Conservation (phyloP, 2,329 filamentous ascomycete genomes). For the Aspergillus pseudonomiae region DNA sequence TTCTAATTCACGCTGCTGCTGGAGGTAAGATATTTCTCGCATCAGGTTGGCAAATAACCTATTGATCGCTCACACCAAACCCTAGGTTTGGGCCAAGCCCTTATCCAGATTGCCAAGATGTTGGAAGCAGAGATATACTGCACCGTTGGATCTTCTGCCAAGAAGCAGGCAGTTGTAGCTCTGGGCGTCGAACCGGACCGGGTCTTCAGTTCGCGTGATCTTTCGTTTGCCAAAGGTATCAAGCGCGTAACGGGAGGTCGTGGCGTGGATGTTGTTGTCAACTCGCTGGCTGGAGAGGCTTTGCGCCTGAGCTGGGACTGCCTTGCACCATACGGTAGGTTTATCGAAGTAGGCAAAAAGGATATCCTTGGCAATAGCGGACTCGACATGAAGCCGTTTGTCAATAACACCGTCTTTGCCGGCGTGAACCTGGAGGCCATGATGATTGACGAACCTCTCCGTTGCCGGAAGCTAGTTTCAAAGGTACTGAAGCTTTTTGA, state of each 20-base stretch:
- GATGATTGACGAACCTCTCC: too few relatives aligned
- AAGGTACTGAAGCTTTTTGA: too few relatives aligned
- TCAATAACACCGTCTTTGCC: background rate
- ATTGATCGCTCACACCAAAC: too few relatives aligned
- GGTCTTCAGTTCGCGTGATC: background rate
- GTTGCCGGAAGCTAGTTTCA: too few relatives aligned
- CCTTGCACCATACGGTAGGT: background rate
- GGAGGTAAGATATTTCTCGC: background rate
- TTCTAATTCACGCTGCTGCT: conserved; percentile 7
- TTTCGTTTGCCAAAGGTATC: background rate
- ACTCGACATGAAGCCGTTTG: background rate
- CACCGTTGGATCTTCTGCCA: background rate
- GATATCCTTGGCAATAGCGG: background rate
- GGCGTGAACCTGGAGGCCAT: too few relatives aligned
- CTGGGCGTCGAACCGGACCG: background rate
- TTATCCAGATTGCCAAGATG: conserved; percentile 2
- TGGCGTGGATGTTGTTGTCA: conserved; percentile 8
- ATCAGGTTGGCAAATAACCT: too few relatives aligned
- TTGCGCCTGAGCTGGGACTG: background rate
- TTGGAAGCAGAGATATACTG: background rate
- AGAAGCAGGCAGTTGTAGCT: background rate
- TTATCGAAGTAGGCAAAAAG: conserved; percentile 6
- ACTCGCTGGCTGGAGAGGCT: background rate
- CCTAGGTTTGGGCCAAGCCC: conserved; percentile 6
- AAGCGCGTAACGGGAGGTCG: background rate